Evolutionary conservation across 2,329 filamentous ascomycete genomes (phyloP), one percentile per base, ranked within the genome.

Genomic region (Colletotrichum spinosum): DNA sequence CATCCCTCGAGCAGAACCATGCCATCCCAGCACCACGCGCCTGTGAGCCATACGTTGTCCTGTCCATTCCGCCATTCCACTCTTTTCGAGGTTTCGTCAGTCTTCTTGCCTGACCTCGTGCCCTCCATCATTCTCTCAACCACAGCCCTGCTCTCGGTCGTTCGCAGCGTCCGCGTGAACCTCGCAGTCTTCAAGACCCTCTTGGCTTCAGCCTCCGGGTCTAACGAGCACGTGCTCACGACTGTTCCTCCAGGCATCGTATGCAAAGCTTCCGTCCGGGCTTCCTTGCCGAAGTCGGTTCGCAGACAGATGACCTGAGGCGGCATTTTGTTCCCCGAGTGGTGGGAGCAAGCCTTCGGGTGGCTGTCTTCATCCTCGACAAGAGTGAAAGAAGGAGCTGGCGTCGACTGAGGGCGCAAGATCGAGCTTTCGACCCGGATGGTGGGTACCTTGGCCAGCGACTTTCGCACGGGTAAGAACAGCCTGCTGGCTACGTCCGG

Each of bases 1-100:
- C 87, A 90, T 2, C 87, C 87, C 71, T 89, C 87, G 4, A 89
- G 72, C 13, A 89, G 69, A 1, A 89, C 86, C 86, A 89, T 86
- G 3, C 87, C 87, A 72, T 89, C 87, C 86, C 86, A 89, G 69
- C 86, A 89, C 87, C 86, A 89, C 0, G 85, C 84, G 6, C 87
- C 87, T 1, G 81, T 79, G 11, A 89, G 70, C 80, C 82, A 89
- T 0, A 89, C 81, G 45, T 81, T 79, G 8, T 80, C 79, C 54
- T 86, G 76, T 0, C 86, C 86, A 62, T 86, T 88, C 8, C 73
- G 78, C 85, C 86, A 88, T 4, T 44, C 25, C 12, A 13, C 5
- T 3, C 12, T 34, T 6, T 51, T 64, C 55, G 0, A 41, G 38
- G 4, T 4, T 4, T 65, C 56, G 2, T 60, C 52, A 17, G 37